Evolutionary conservation across 805 yeast genomes (phyloP), one percentile per base, ranked within the genome.

Genomic region (Kodamaea kaohsiungensis): DNA sequence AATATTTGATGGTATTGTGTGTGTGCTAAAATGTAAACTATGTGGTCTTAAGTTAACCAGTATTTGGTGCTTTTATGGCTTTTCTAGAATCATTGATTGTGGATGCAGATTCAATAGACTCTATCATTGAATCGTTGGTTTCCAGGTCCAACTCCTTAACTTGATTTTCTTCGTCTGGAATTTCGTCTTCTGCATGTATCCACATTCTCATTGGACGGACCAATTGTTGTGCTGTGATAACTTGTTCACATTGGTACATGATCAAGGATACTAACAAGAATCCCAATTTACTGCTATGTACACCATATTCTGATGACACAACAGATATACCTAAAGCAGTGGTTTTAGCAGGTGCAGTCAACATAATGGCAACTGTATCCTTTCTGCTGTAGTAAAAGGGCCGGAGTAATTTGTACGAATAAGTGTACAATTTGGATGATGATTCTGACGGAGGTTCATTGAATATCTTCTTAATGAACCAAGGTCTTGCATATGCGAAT

Each of bases 291-390:
- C 78, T 75, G 61, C 81, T 83, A 46, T 78, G 63, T 4, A 81
- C 69, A 13, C 96, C 96, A 66, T 89, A 91, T 66, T 88, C 92
- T 0, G 93, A 83, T 1, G 91, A 78, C n/a, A 88, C 78, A 49
- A 91, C 74, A 1, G 96, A 88, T 2, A 91, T 96, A 39, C 97
- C 97, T 49, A 91, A 75, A 0, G 97, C 97, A 0, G 96, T 97
- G 0, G 97, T 91, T 69, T 91, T 91, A 1, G 97, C 96, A 5
- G 96, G 93, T 9, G 96, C 96, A 69, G 96, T 89, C 56, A 90
- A 78, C 87, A 91, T 81, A 49, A 91, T 80, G 12, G 92, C 79
- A 35, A 89, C 89, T 0, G 96, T 83, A 63, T 91, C 96, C 50
- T 75, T 68, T 60, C 86, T 81, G 62, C 78, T 77, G 68, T 88